Percentiles rank a stretch among this genome's conserved stretches.
phyloP scores from a whole-genome alignment of 768 basidiomycete genomes.

The Coprinellus micaceus region DNA sequence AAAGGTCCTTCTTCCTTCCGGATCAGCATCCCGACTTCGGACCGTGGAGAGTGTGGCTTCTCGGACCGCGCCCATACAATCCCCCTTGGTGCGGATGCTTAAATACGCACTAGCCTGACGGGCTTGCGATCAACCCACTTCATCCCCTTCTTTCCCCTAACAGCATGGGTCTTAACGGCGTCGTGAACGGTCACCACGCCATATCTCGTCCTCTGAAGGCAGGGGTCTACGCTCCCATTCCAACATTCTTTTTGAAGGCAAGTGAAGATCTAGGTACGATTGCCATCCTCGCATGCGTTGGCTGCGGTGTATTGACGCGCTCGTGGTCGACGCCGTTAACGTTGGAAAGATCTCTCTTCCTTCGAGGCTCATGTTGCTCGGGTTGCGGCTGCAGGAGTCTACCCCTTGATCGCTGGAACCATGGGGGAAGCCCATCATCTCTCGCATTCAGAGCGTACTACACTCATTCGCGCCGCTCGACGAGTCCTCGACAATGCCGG shows the following conservation, averaged over 20 bases:
- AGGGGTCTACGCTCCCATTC: slow-evolving; percentile 84
- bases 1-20: background rate
- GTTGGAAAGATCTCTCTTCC: slow-evolving; percentile 50
- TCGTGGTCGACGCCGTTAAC: background rate
- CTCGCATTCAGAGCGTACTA: slow-evolving; percentile 62
- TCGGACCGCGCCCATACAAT: background rate
- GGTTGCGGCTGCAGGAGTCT: slow-evolving; percentile 64
- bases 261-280: slow-evolving; percentile 77
- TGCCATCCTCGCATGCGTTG: background rate
- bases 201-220: slow-evolving; percentile 56
- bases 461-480: slow-evolving; percentile 63
- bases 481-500: slow-evolving; percentile 67
- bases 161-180: slow-evolving; percentile 11
- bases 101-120: slow-evolving; percentile 4
- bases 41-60: background rate
- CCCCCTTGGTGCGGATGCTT: background rate
- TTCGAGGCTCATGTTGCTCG: slow-evolving; percentile 67
- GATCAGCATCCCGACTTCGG: slow-evolving; percentile 3
- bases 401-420: slow-evolving; percentile 71
- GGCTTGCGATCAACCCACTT: slow-evolving; percentile 5
- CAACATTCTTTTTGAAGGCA: slow-evolving; percentile 73
- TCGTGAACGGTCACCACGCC: slow-evolving; percentile 23
- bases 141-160: background rate
- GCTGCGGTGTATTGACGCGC: background rate
- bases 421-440: slow-evolving; percentile 85